Evolutionary conservation across 495 filamentous ascomycete species (phyloP), one percentile per base, ranked within the genome.

Genomic region (Tuber brumale): DNA sequence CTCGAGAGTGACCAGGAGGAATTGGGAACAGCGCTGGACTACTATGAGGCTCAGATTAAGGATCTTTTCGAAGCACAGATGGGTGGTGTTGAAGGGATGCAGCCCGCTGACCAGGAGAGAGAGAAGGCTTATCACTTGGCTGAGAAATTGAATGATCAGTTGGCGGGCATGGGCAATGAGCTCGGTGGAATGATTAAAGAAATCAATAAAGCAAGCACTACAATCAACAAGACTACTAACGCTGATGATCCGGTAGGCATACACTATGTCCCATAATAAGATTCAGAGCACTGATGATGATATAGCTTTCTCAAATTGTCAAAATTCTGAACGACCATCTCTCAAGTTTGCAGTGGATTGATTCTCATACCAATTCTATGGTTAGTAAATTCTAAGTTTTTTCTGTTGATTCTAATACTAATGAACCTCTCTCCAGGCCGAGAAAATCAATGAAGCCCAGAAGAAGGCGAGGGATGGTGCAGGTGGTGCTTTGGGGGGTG

Each of bases 171-270:
- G 92, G 93, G 93, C 84, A 93, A 92, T 84, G 94, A 97, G 84
- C 86, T 98, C 72, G 88, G 88, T 61, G 92, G 91, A 85, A 97
- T 99, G 94, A 97, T 99, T 82, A 94, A 97, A 82, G 95, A 97
- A 84, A 95, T 98, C 82, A 99, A 99, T 82, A 89, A 89, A 75
- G 93, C 94, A 70, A 93, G 91, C 14, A 87, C 91, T 41, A 91
- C 89, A 8, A 86, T 99, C 76, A 94, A 89, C 87, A 95, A 95
- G 87, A 94, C 91, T 69, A 91, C 87, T 84, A 95, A 94, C 84
- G 87, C 92, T 66, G 94, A 97, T 84, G 95, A 97, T 86, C 95
- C 94, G 79, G 94, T 97, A 89, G 84, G 93, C 89, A 79, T 81
- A 44, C 35, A 35, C 71, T 43, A n/a, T 70, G 45, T 35, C 44